Conservation (phyloP, 176 grass and related monocot genomes). For the Guadua angustifolia region DNA sequence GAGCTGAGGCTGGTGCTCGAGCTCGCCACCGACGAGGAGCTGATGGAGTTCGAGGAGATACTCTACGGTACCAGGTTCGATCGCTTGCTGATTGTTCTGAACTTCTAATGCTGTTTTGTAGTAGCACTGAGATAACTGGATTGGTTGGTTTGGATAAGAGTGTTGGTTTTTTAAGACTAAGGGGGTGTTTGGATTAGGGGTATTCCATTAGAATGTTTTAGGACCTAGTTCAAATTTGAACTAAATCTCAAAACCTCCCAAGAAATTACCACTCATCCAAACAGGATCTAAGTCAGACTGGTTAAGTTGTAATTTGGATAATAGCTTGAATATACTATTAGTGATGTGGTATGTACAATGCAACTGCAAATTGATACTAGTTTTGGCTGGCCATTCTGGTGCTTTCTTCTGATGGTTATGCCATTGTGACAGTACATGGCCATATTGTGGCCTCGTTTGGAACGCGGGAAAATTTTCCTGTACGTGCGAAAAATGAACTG, state of each 20-base stretch:
- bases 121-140: background rate
- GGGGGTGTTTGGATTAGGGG: too few species aligned
- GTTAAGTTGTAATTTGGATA: background rate
- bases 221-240: too few species aligned
- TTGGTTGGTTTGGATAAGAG: conserved; percentile 9
- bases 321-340: background rate
- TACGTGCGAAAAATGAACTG: too few species aligned
- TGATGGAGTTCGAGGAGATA: conserved; percentile 83
- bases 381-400: conserved; percentile 12
- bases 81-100: conserved; percentile 6
- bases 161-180: background rate
- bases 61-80: conserved; percentile 82
- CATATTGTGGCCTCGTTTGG: background rate
- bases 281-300: background rate
- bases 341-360: background rate
- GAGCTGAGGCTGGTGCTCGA: conserved; percentile 89
- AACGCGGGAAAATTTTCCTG: too few species aligned
- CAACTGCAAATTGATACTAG: background rate
- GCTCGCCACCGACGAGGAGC: conserved; percentile 74
- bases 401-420: background rate
- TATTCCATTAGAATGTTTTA: too few species aligned
- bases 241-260: too few species aligned
- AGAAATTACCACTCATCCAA: too few species aligned
- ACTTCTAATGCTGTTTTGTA: background rate
- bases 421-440: background rate